Percentiles rank a stretch among this genome's conserved stretches.
Conservation (phyloP, 768 basidiomycete species). For the Leucogyrophana mollusca region DNA sequence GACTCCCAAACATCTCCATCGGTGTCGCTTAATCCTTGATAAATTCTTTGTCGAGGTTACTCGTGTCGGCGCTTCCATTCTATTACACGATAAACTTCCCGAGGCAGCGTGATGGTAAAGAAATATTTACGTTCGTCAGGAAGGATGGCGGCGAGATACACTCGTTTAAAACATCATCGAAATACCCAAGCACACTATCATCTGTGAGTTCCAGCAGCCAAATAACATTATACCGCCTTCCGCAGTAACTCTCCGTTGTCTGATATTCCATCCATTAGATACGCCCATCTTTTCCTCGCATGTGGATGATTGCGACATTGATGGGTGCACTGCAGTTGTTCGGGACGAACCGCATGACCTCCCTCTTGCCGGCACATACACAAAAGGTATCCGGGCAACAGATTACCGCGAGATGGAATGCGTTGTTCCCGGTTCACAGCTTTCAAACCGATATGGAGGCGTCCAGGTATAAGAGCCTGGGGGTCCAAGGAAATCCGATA, state of each 20-base stretch:
- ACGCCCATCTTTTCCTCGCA: too few species aligned
- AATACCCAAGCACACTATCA: too few species aligned
- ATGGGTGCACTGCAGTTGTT: too few species aligned
- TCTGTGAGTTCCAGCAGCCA: too few species aligned
- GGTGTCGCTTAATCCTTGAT: conserved; percentile 95
- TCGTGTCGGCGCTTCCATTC: conserved; percentile 85
- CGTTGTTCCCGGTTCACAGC: too few species aligned
- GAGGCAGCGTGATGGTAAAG: not conserved
- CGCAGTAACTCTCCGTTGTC: too few species aligned
- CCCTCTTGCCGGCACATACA: not conserved
- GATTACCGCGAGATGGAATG: too few species aligned
- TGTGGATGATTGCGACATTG: too few species aligned
- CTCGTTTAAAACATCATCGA: conserved; percentile 96
- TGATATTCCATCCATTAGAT: too few species aligned
- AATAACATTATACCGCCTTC: too few species aligned
- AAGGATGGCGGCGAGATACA: conserved; percentile 97
- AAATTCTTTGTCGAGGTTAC: conserved; percentile 97
- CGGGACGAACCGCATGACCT: not conserved
- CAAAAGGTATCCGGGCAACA: too few species aligned
- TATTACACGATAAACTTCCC: conserved; percentile 25
- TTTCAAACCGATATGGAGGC: too few species aligned
- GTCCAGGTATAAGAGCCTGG: conserved; percentile 19
- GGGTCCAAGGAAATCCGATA: conserved; percentile 3
- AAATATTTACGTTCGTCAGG: conserved; percentile 80
- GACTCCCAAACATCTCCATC: conserved; percentile 94